Evolutionary conservation across 1,284 basidiomycete genomes (phyloP).

Genomic region (Hemileia vastatrix): DNA sequence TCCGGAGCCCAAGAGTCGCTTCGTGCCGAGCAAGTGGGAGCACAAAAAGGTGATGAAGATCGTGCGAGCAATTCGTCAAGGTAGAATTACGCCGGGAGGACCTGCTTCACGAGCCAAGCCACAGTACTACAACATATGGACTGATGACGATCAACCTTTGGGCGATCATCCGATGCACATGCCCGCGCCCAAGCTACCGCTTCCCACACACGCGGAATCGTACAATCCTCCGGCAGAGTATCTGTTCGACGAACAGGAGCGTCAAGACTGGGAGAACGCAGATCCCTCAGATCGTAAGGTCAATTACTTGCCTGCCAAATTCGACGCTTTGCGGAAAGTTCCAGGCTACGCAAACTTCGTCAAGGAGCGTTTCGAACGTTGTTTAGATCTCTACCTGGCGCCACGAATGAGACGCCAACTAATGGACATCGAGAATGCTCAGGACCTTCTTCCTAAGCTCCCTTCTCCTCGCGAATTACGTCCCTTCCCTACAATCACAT

Average conservation of each 20-base stretch:
- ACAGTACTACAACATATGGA: constrained; percentile 82
- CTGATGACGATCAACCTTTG: constrained; percentile 48
- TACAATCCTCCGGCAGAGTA: constrained; percentile 98
- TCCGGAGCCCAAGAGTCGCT: constrained; percentile 89
- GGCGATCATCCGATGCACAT: no score
- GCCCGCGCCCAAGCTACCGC: constrained; percentile 79
- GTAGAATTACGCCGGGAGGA: constrained; percentile 80
- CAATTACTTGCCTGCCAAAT: constrained; percentile 81
- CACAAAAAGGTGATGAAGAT: constrained; percentile 99
- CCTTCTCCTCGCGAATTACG: constrained; percentile 81
- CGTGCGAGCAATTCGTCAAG: constrained; percentile 91
- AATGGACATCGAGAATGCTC: constrained; percentile 59
- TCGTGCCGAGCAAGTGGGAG: constrained; percentile 98
- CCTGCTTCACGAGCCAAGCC: no score
- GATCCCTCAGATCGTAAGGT: constrained; percentile 85
- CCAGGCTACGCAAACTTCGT: constrained; percentile 87
- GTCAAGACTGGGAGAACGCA: constrained; percentile 67
- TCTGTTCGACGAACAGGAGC: constrained; percentile 74
- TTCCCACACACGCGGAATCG: constrained; percentile 85
- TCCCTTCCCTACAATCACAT: constrained; percentile 83
- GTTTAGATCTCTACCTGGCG: constrained; percentile 91
- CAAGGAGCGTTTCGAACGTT: constrained; percentile 84
- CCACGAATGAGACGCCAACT: constrained; percentile 66
- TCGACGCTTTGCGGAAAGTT: constrained; percentile 72
- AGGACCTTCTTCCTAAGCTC: constrained; percentile 81